Evolutionary conservation across 192 early-diverging fungal genomes (phyloP).

Genomic region (Coemansia sp.): DNA sequence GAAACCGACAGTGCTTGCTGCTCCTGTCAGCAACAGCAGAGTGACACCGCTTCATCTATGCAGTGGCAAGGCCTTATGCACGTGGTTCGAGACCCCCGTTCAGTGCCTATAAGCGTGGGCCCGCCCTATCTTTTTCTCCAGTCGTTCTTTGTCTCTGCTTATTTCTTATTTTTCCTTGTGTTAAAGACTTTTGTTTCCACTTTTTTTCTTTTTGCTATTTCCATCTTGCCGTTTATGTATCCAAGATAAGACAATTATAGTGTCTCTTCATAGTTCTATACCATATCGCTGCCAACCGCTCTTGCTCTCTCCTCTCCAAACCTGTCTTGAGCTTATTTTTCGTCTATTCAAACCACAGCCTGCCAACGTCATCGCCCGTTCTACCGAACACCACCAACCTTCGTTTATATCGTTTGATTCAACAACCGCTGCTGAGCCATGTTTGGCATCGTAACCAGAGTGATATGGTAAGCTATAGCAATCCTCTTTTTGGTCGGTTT

Average conservation of each 20-base stretch:
- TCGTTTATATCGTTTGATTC: not conserved
- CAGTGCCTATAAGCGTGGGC: not conserved
- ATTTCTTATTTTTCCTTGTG: conserved; percentile 3
- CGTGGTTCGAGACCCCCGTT: not conserved
- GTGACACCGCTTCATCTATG: not conserved
- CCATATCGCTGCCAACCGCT: not conserved
- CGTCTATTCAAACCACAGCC: not conserved
- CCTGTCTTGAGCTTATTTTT: not conserved
- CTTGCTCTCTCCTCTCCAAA: not conserved
- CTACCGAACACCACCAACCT: not conserved
- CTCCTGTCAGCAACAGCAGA: not conserved
- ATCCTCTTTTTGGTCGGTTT: not conserved
- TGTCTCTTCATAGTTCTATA: not conserved
- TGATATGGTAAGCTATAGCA: conserved; percentile 41
- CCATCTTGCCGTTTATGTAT: not conserved
- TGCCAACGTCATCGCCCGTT: not conserved
- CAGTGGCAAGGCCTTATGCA: not conserved
- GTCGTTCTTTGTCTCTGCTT: conserved; percentile 7
- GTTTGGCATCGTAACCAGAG: conserved; percentile 45
- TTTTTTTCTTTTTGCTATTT: conserved; percentile 6
- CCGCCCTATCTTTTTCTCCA: not conserved
- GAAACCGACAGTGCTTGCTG: not conserved
- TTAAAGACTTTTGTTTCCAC: not conserved
- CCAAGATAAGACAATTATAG: not conserved
- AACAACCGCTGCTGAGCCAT: conserved; percentile 13